Evolutionary conservation across 805 yeast species (phyloP).

Genomic region (Kazachstania viticola): DNA sequence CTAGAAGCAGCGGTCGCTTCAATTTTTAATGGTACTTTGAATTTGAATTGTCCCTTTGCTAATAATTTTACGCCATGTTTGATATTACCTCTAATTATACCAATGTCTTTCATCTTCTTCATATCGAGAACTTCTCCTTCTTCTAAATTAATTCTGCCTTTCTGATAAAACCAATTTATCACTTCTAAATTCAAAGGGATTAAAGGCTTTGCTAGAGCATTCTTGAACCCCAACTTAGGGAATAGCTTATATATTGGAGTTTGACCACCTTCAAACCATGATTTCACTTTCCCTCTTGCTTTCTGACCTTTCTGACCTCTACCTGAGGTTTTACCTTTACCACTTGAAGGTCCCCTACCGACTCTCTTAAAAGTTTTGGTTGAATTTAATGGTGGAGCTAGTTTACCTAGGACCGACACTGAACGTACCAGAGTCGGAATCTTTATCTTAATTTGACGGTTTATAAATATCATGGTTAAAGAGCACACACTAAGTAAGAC

Average conservation of each 20-base stretch:
- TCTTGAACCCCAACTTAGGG: conserved; percentile 81
- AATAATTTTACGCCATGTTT: conserved; percentile 75
- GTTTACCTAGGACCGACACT: conserved; percentile 33
- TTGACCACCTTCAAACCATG: conserved; percentile 98
- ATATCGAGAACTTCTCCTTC: conserved; percentile 61
- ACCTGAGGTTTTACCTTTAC: conserved; percentile 88
- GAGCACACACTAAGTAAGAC: no score
- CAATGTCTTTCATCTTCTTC: conserved; percentile 61
- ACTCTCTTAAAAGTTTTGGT: conserved; percentile 55
- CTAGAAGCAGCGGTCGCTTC: conserved; percentile 76
- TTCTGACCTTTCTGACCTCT: conserved; percentile 98
- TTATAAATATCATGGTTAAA: conserved; percentile 2
- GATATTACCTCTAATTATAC: conserved; percentile 60
- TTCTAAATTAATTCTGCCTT: conserved; percentile 48
- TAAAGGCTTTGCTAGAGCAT: conserved; percentile 43
- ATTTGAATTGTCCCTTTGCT: conserved; percentile 46
- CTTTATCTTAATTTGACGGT: neutral
- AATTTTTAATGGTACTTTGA: conserved; percentile 52
- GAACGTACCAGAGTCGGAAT: conserved; percentile 1
- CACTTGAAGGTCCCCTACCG: conserved; percentile 94
- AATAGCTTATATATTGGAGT: conserved; percentile 78
- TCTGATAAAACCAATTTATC: conserved; percentile 59
- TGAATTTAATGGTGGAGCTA: conserved; percentile 53
- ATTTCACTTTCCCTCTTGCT: conserved; percentile 82
- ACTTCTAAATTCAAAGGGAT: conserved; percentile 53